Evolutionary conservation across 305 asterid species (phyloP), one percentile per base, ranked within the genome.

Genomic region (Fraxinus ornus): DNA sequence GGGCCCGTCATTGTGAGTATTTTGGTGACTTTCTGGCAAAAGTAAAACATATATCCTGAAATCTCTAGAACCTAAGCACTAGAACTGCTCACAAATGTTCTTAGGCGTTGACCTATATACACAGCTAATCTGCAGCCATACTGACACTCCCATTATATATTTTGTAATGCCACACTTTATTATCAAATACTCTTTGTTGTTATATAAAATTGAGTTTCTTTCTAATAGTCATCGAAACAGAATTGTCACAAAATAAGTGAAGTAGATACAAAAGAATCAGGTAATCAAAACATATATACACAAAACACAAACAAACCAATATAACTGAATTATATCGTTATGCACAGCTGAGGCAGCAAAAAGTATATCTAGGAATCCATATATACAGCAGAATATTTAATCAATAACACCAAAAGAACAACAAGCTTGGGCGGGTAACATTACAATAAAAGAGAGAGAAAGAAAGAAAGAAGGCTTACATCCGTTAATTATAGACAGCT

Each of bases 401-500:
- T 28, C 21, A 30, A 30, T 10, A 30, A 9, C 41, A 30, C 77
- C 77, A 77, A 77, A 78, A 41, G 70, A 36, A 44, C 83, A n/a
- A 41, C 35, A 60, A 5, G 75, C 75, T 28, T 70, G 22, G 19
- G 22, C 19, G 37, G 36, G 75, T 68, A 26, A 26, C 21, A 13
- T 68, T 28, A 15, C 19, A 52, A 57, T 75, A 37, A 2, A 57
- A 72, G 15, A 21, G 35, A 77, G 84, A 41, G 49, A 41, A 12
- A 68, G 37, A n/a, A 73, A 33, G 74, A 80, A 71, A 55, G 79
- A 89, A 84, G 60, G 60, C 97, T 88, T 90, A 94, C 99, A 81
- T 75, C 98, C 98, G 87, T 96, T 96, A 77, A 92, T 86, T 80
- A 93, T 89, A 30, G 99, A 89, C 73, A 96, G 90, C 87, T 96